Evolutionary conservation across 768 basidiomycete genomes (phyloP).

Genomic region (Stropharia rugosoannulata): DNA sequence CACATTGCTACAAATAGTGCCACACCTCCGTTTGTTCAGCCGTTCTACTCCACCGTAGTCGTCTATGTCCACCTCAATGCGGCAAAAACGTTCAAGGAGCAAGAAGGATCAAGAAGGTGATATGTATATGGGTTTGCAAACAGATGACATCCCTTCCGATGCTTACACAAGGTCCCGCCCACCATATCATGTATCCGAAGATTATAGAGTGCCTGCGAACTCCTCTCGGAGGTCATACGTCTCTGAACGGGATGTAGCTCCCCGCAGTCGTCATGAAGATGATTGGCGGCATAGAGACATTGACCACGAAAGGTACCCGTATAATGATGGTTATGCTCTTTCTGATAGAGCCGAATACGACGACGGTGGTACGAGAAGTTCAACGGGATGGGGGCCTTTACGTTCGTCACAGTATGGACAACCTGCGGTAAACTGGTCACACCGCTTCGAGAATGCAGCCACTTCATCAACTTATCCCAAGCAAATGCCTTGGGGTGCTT

Average conservation of each 20-base stretch:
- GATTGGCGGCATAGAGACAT: slow-evolving; percentile 52
- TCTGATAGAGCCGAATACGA: slow-evolving; percentile 51
- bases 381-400: slow-evolving; percentile 44
- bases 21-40: slow-evolving; percentile 13
- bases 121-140: slow-evolving; percentile 44
- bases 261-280: slow-evolving; percentile 51
- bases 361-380: slow-evolving; percentile 38
- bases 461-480: slow-evolving; percentile 47
- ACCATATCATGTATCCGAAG: slow-evolving; percentile 47
- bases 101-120: slow-evolving; percentile 52
- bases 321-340: slow-evolving; percentile 50
- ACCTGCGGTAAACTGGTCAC: slow-evolving; percentile 47
- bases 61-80: slow-evolving; percentile 29
- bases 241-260: slow-evolving; percentile 49
- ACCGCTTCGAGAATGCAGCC: slow-evolving; percentile 42
- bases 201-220: slow-evolving; percentile 43
- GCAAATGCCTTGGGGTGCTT: slow-evolving; percentile 38
- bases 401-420: slow-evolving; percentile 41
- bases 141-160: slow-evolving; percentile 52
- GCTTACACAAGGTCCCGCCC: slow-evolving; percentile 50
- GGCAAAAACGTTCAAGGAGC: slow-evolving; percentile 51
- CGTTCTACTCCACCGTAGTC: not conserved
- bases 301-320: slow-evolving; percentile 44
- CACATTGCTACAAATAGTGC: slow-evolving; percentile 32
- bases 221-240: slow-evolving; percentile 43